These are phyloP conservation scores for Bipolaris zeicola DNA, from an alignment of 2,329 filamentous ascomycete species.

Conservation along the genomic window DNA sequence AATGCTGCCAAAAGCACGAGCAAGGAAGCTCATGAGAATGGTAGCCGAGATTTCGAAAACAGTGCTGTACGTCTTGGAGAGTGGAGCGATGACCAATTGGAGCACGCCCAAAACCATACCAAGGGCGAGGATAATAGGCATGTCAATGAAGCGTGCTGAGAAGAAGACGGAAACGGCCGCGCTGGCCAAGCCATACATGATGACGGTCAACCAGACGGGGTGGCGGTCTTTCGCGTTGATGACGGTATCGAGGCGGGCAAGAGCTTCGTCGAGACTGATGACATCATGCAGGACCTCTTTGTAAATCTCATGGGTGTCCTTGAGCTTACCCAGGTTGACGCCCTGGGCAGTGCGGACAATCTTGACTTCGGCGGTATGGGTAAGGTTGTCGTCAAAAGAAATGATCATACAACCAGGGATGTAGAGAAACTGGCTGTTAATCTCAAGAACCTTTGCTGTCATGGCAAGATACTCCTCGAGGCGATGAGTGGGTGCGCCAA, in stretches of 20 bases:
- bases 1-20: constrained; percentile 56
- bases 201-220: constrained; percentile 56
- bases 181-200: constrained; percentile 76
- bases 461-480: constrained; percentile 89
- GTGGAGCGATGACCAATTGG: constrained; percentile 74
- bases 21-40: constrained; percentile 55
- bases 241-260: constrained; percentile 65
- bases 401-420: constrained; percentile 92
- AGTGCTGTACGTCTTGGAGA: constrained; percentile 69
- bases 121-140: constrained; percentile 76
- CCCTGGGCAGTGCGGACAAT: constrained; percentile 72
- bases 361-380: constrained; percentile 79
- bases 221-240: constrained; percentile 63
- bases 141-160: constrained; percentile 73
- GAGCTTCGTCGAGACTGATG: constrained; percentile 72
- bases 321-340: constrained; percentile 73
- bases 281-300: constrained; percentile 78
- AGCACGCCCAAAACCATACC: constrained; percentile 75
- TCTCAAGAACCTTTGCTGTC: constrained; percentile 81
- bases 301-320: constrained; percentile 76
- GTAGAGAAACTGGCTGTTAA: constrained; percentile 87
- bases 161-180: constrained; percentile 80
- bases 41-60: constrained; percentile 56
- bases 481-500: constrained; percentile 87
- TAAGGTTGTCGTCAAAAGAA: constrained; percentile 71